Evolutionary conservation across 164 flowering plant genomes (phyloP).

Genomic region (Aristolochia californica): DNA sequence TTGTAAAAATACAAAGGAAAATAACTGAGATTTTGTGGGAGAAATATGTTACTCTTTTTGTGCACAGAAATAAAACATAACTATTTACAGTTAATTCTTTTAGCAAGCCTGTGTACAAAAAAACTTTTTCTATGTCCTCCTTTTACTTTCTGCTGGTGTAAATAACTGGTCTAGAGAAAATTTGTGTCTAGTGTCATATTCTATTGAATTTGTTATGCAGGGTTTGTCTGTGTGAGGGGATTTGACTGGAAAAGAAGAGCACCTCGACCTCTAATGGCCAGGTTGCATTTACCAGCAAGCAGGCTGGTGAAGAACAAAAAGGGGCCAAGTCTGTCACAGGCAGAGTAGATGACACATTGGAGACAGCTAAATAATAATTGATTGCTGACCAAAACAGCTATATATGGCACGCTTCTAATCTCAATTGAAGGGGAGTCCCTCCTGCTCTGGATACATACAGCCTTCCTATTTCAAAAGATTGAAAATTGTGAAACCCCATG

Average conservation of each 20-base stretch:
- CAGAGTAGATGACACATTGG: constrained; percentile 11
- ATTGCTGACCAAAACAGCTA: constrained; percentile 1
- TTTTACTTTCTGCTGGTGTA: too few relatives aligned
- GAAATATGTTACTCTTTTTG: too few relatives aligned
- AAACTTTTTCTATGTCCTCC: neutral
- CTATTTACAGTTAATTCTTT: neutral
- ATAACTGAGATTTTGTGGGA: too few relatives aligned
- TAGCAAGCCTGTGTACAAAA: neutral
- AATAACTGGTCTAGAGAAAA: neutral
- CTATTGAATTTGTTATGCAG: constrained; percentile 22
- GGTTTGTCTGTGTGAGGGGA: constrained; percentile 73
- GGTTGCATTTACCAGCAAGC: constrained; percentile 65
- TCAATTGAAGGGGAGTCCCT: neutral
- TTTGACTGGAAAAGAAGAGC: constrained; percentile 57
- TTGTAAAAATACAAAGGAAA: too few relatives aligned
- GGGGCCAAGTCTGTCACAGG: neutral
- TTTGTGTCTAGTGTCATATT: neutral
- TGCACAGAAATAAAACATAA: neutral
- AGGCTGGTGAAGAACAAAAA: constrained; percentile 20
- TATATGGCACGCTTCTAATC: constrained; percentile 5
- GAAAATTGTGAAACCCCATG: too few relatives aligned
- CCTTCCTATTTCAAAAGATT: neutral
- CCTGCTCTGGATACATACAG: neutral
- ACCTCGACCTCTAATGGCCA: constrained; percentile 61
- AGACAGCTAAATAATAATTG: constrained; percentile 9